Conservation (phyloP, 257 asterid genomes). For the Solanum okadae region DNA sequence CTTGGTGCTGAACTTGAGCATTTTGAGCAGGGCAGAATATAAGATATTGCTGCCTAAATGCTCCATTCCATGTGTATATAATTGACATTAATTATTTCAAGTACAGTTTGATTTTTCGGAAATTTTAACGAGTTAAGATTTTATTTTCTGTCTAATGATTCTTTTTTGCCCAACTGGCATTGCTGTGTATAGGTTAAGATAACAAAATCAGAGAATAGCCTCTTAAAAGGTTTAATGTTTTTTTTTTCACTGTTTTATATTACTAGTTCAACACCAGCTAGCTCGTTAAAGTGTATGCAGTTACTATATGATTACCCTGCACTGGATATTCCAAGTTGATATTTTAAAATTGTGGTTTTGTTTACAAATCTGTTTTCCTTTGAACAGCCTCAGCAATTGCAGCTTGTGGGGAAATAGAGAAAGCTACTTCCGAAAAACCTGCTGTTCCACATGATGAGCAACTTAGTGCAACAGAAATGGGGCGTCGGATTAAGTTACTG, state of each 20-base stretch:
- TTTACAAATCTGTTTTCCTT: not conserved
- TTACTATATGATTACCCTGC: not conserved
- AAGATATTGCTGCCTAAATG: not conserved
- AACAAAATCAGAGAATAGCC: not conserved
- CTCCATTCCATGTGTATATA: not conserved
- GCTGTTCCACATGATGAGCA: slow-evolving; percentile 51
- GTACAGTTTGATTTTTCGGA: not conserved
- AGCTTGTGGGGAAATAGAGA: slow-evolving; percentile 44
- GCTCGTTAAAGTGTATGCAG: not conserved
- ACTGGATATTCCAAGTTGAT: not conserved
- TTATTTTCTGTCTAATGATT: not conserved
- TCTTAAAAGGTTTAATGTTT: not conserved
- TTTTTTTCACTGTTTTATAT: not conserved
- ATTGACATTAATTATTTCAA: not conserved
- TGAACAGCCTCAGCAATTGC: slow-evolving; percentile 71
- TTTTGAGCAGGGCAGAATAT: not conserved
- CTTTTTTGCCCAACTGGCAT: not conserved
- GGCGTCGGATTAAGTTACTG: slow-evolving; percentile 66
- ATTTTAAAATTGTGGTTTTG: not conserved
- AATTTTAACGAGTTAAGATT: not conserved
- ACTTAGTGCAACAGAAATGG: slow-evolving; percentile 70
- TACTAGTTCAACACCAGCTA: not conserved
- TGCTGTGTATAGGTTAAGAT: not conserved
- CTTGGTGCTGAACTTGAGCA: not conserved
- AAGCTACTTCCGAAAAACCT: slow-evolving; percentile 32